Percentiles rank a stretch among this genome's conserved stretches.
Conservation (phyloP, 2,329 filamentous ascomycete genomes). For the Aspergillus awamori region DNA sequence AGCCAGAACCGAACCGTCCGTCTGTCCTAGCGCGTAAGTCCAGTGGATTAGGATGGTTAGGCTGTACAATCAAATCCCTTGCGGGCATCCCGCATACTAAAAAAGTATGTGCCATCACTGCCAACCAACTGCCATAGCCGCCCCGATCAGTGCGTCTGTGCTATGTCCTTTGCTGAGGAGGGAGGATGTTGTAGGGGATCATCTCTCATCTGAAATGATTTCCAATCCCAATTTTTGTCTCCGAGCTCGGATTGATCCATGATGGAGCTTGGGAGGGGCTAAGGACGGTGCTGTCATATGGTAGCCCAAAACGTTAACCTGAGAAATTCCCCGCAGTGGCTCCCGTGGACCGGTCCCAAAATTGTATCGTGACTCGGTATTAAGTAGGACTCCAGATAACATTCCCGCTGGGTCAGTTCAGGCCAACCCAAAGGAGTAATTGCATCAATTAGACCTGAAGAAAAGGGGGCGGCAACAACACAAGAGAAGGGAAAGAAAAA, state of each 20-base stretch:
- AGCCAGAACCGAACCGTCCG: neutral
- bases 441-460: neutral
- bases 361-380: slow-evolving; percentile 11
- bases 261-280: neutral
- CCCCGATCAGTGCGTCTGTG: neutral
- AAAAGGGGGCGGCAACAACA: neutral
- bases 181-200: neutral
- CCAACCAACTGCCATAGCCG: neutral
- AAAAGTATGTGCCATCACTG: neutral
- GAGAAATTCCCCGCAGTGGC: slow-evolving; percentile 9
- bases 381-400: slow-evolving; percentile 11
- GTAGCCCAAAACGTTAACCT: slow-evolving; percentile 6
- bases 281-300: slow-evolving; percentile 3
- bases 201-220: slow-evolving; percentile 1
- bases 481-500: neutral
- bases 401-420: slow-evolving; percentile 11
- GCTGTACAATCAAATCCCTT: slow-evolving; percentile 2
- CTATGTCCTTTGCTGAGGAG: neutral
- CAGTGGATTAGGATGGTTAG: neutral
- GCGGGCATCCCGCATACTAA: neutral
- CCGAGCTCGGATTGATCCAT: slow-evolving; percentile 1
- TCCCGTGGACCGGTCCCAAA: neutral
- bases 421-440: neutral
- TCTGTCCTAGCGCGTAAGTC: neutral
- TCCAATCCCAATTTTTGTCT: neutral